These are phyloP conservation scores for Geotrichum cucujoidarum DNA, from an alignment of 1,139 yeast species.

Conservation along the genomic window DNA sequence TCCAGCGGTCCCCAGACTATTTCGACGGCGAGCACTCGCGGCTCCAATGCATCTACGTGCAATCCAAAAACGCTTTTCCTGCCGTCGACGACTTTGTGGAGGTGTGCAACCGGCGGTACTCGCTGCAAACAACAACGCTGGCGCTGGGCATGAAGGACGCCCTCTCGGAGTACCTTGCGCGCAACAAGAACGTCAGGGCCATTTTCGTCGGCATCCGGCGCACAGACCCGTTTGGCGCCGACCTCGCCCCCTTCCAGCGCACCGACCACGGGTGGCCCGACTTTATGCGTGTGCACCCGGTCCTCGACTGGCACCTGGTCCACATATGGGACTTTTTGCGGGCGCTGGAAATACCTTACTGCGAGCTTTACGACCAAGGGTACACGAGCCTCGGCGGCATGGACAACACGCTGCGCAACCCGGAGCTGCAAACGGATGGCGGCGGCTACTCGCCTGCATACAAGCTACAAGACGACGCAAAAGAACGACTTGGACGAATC, in stretches of 20 bases:
- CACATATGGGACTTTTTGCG: constrained; percentile 70
- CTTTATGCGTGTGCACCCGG: constrained; percentile 73
- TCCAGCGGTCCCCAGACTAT: constrained; percentile 15
- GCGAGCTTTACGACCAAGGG: constrained; percentile 67
- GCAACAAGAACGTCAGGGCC: constrained; percentile 46
- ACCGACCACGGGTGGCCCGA: constrained; percentile 90
- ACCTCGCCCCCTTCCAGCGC: constrained; percentile 50
- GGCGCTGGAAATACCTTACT: constrained; percentile 52
- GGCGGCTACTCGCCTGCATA: constrained; percentile 15
- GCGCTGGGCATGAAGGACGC: constrained; percentile 53
- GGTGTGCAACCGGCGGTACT: constrained; percentile 33
- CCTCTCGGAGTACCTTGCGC: constrained; percentile 50
- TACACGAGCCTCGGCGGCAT: constrained; percentile 81
- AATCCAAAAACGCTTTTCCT: constrained; percentile 61
- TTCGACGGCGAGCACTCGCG: constrained; percentile 11
- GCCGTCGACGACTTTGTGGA: constrained; percentile 49
- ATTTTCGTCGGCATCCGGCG: constrained; percentile 78
- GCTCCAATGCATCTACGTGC: constrained; percentile 58
- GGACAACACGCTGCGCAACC: constrained; percentile 61
- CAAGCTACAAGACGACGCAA: constrained; percentile 11
- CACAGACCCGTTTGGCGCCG: constrained; percentile 69
- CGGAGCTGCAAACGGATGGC: constrained; percentile 43
- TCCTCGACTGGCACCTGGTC: constrained; percentile 71
- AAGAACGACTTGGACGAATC: constrained; percentile 15
- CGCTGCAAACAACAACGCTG: constrained; percentile 34